Percentiles rank a stretch among this genome's conserved stretches.
These are phyloP conservation scores for Lotus japonicus DNA, from an alignment of 306 rosid species.

Conservation along the genomic window DNA sequence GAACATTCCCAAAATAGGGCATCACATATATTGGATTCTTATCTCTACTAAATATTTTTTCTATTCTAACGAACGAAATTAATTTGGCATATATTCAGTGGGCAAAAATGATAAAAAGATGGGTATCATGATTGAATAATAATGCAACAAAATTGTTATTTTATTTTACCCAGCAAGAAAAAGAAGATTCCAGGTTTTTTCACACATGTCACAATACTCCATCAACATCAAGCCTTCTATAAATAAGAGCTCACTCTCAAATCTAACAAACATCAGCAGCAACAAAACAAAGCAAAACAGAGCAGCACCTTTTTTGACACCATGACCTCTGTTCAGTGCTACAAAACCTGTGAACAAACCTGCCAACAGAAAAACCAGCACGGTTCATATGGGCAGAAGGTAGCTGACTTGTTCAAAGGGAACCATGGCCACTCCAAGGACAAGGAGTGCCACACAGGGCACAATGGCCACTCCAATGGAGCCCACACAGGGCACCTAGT, in stretches of 20 bases:
- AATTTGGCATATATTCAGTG: conserved; percentile 33
- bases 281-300: background rate
- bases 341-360: conserved; percentile 2
- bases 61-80: background rate
- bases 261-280: background rate
- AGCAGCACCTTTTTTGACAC: background rate
- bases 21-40: background rate
- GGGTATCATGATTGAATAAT: too few relatives aligned
- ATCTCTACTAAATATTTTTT: background rate
- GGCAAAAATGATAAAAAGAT: background rate
- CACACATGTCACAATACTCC: background rate
- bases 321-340: conserved; percentile 30
- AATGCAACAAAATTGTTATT: background rate
- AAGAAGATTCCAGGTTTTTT: conserved; percentile 16
- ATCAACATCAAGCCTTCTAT: too few relatives aligned
- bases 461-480: too few relatives aligned
- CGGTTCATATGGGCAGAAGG: conserved; percentile 18
- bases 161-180: background rate
- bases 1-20: background rate
- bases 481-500: too few relatives aligned
- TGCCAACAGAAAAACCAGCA: background rate
- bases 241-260: too few relatives aligned
- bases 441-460: too few relatives aligned
- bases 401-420: conserved; percentile 14
- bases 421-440: too few relatives aligned